Conservation (phyloP, 2,329 filamentous ascomycete genomes). For the Tolypocladium ovalisporum region DNA sequence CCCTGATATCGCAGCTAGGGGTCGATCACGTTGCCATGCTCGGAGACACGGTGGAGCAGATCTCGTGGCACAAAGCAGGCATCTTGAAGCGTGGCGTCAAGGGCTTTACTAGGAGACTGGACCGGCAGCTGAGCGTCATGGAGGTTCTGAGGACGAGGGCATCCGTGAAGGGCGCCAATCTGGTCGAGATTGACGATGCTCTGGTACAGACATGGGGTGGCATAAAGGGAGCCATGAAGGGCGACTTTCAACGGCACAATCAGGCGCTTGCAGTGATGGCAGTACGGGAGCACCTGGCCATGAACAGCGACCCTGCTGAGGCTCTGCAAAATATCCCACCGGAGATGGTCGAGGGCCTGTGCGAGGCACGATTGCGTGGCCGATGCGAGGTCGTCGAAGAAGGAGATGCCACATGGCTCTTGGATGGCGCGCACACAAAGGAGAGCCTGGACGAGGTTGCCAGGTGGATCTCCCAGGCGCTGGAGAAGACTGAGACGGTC, state of each 20-base stretch:
- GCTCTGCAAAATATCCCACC: slow-evolving; percentile 13
- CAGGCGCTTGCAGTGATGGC: slow-evolving; percentile 46
- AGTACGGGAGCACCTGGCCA: slow-evolving; percentile 44
- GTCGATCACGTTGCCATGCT: slow-evolving; percentile 79
- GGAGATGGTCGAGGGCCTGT: slow-evolving; percentile 53
- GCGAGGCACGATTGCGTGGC: slow-evolving; percentile 58
- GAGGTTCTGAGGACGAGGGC: slow-evolving; percentile 50
- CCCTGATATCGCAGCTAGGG: slow-evolving; percentile 69
- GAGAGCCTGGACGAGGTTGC: slow-evolving; percentile 72
- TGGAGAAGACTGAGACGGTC: slow-evolving; percentile 19
- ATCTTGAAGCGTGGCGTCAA: slow-evolving; percentile 59
- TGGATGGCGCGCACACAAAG: slow-evolving; percentile 81
- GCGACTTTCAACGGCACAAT: slow-evolving; percentile 46
- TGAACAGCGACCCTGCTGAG: slow-evolving; percentile 10
- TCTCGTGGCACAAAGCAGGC: slow-evolving; percentile 85
- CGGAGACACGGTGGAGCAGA: slow-evolving; percentile 67
- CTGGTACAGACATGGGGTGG: slow-evolving; percentile 30
- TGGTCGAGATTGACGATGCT: slow-evolving; percentile 30
- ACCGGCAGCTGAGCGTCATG: slow-evolving; percentile 23
- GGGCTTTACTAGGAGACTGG: slow-evolving; percentile 21
- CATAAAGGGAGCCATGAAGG: slow-evolving; percentile 30
- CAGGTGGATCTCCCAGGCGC: slow-evolving; percentile 58
- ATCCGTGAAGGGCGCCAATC: slow-evolving; percentile 36
- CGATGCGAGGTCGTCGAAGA: slow-evolving; percentile 59
- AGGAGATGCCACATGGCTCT: slow-evolving; percentile 55